phyloP scores from a whole-genome alignment of 1,284 basidiomycete species.

The Schizophyllum amplum region DNA sequence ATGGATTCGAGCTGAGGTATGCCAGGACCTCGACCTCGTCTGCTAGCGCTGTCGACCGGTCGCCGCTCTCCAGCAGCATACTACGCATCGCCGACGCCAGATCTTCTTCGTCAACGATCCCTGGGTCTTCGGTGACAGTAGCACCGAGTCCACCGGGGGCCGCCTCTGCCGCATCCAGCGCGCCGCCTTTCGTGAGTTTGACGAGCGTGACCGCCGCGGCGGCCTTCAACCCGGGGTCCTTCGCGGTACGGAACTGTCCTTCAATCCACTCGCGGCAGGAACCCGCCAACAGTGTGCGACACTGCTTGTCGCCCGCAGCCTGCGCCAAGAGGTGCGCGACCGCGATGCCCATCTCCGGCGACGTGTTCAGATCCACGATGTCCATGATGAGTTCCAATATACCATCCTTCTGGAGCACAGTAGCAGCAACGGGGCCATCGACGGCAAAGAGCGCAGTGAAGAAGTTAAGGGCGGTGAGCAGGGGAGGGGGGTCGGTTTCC shows the following conservation, averaged over 20 bases:
- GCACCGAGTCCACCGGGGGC: conserved; percentile 17
- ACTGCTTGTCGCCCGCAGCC: conserved; percentile 64
- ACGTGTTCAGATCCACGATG: conserved; percentile 52
- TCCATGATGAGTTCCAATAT: conserved; percentile 56
- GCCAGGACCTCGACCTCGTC: conserved; percentile 80
- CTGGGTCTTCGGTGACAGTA: conserved; percentile 14
- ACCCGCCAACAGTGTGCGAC: conserved; percentile 51
- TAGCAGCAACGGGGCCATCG: conserved; percentile 54
- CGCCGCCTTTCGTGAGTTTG: conserved; percentile 61
- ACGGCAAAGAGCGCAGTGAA: conserved; percentile 71
- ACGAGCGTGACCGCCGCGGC: conserved; percentile 68
- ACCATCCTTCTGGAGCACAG: conserved; percentile 55
- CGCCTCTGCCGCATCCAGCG: conserved; percentile 33
- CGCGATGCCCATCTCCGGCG: conserved; percentile 37
- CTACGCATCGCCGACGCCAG: conserved; percentile 51
- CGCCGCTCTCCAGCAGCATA: conserved; percentile 36
- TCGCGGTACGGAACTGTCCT: conserved; percentile 38
- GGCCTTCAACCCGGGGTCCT: conserved; percentile 42
- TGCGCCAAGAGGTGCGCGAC: conserved; percentile 68
- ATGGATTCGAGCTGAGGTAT: conserved; percentile 64
- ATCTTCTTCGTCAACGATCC: conserved; percentile 31
- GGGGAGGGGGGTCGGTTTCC: conserved; percentile 42
- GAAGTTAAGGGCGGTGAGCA: conserved; percentile 51
- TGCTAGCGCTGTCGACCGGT: conserved; percentile 32
- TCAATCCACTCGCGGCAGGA: conserved; percentile 58